Base-by-base conservation (phyloP, 2,329 filamentous ascomycete species). In the Colletotrichum sp. region DNA sequence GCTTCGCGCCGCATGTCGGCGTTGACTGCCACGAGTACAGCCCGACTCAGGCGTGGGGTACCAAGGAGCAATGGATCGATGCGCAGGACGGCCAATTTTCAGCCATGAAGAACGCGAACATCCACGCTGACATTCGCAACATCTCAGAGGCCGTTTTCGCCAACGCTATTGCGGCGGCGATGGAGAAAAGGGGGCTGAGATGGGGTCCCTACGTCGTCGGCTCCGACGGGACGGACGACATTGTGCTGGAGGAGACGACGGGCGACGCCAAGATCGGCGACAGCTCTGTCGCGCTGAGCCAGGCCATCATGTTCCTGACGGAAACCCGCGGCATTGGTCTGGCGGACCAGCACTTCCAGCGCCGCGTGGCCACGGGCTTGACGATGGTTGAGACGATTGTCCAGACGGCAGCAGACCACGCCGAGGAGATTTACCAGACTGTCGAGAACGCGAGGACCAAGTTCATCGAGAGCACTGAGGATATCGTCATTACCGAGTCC, bases 21-120 rank as follows among this genome's bases (percentile, higher is more conserved):
- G 78, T 83, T 6, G 82, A 84, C n/a, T 81, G 81, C 78, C 82
- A 84, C 38, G 82, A 84, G 67, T 84, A 83, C 48, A 77, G 77
- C 1, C 73, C 73, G 3, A 79, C 82, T 0, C 55, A 28, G 15
- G 71, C 61, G 16, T 72, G 26, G 8, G 82, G 82, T 1, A 75
- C 76, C 0, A 74, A 80, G 5, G 71, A 74, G 30, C 81, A 83
- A 8, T 78, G 76, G 74, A 71, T 80, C 13, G 76, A 77, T 8
- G 81, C 78, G 2, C 75, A 81, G 1, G 82, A 84, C 48, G 82
- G 81, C 1, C 78, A 82, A 2, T 84, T 82, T 60, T 82, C 82
- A 0, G 82, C 82, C 1, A 82, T 82, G 3, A 84, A 84, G 77
- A 84, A 84, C 28, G 67, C 83, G 6, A 84, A 84, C 8, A 83